Evolutionary conservation across 495 filamentous ascomycete genomes (phyloP), one percentile per base, ranked within the genome.

Genomic region (Xylaria telfairii): DNA sequence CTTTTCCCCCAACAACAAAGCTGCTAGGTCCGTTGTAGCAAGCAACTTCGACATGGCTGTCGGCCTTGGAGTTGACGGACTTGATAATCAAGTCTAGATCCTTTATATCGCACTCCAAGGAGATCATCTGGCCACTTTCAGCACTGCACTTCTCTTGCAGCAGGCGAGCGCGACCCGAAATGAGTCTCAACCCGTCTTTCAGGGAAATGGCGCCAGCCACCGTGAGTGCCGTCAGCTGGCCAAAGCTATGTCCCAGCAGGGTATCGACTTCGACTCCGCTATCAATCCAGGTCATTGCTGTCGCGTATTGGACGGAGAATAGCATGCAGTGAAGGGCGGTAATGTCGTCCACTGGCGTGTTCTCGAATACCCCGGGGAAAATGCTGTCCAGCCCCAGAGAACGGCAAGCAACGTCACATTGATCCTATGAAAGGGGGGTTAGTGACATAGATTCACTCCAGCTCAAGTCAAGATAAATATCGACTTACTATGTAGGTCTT

Each of bases 171-270:
- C 88, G 80, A 0, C 73, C 77, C 8, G 78, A 72, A 3, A 90
- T 75, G 3, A 88, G 59, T 8, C 72, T 78, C 12, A 89, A 53
- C 1, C 71, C 65, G 28, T 81, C 68, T 0, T 61, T 26, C 17
- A 81, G 56, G 12, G 74, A 71, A 1, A 80, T 68, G 0, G 68
- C 70, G 0, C 77, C 76, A 13, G 74, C 65, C 0, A 80, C 75
- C 8, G 39, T 41, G 0, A 89, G 65, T 0, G 85, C 86, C 3
- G 84, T 84, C 0, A 89, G 74, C 72, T 89, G 76, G 0, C 88
- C 88, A 68, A 90, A 85, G 63, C 83, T 86, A 68, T 89, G 88
- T 0, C 87, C 88, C 21, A 90, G 57, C 0, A 88, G 32, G 0
- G 75, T 62, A 2, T 67, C 72, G 0, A 81, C 73, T 21, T 77